These are phyloP conservation scores for Melanomma pulvis-pyrius DNA, from an alignment of 495 filamentous ascomycete species.

Conservation along the genomic window DNA sequence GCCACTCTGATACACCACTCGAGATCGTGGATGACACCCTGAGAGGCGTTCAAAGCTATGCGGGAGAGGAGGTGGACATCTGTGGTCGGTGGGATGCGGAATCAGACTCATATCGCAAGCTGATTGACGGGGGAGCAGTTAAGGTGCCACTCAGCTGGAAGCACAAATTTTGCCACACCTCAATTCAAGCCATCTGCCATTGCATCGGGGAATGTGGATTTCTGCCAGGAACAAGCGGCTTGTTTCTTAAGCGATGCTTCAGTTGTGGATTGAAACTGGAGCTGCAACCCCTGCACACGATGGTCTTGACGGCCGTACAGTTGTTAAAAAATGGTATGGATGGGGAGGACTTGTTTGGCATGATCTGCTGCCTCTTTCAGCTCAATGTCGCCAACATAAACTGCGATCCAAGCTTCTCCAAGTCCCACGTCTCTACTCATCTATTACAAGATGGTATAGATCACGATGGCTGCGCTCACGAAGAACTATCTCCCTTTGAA, in stretches of 20 bases:
- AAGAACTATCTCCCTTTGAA: constrained; percentile 4
- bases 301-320: constrained; percentile 32
- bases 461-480: background rate
- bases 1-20: constrained; percentile 44
- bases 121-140: background rate
- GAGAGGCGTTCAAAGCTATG: background rate
- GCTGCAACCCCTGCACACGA: constrained; percentile 28
- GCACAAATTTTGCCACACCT: constrained; percentile 34
- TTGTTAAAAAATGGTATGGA: constrained; percentile 19
- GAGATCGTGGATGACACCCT: constrained; percentile 36
- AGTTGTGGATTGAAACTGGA: constrained; percentile 29
- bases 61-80: constrained; percentile 27
- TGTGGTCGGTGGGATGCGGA: constrained; percentile 34
- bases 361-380: constrained; percentile 29
- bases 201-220: constrained; percentile 1
- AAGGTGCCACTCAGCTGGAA: constrained; percentile 21
- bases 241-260: constrained; percentile 17
- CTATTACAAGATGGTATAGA: constrained; percentile 2
- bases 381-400: background rate
- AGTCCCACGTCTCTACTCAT: constrained; percentile 29
- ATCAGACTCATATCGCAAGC: constrained; percentile 4
- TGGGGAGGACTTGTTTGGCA: constrained; percentile 34
- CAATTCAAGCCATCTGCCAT: constrained; percentile 26
- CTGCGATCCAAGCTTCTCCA: constrained; percentile 13
- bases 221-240: background rate